phyloP scores from a whole-genome alignment of 139 green algal species.

The Haematococcus sp. region DNA sequence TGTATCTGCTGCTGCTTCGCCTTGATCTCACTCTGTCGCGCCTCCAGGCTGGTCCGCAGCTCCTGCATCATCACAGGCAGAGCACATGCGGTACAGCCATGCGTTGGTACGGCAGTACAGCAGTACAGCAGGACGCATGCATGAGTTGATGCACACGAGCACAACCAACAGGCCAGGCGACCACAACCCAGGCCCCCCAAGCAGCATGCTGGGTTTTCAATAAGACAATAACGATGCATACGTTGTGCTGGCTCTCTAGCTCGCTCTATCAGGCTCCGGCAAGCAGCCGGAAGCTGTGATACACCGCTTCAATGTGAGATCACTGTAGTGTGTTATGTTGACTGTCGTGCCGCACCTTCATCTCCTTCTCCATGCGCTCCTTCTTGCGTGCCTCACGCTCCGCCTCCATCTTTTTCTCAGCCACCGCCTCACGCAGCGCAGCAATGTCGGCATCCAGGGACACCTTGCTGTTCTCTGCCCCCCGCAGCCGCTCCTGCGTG shows the following conservation, averaged over 20 bases:
- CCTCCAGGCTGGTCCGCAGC: conserved; percentile 63
- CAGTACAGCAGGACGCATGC: no score
- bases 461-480: conserved; percentile 63
- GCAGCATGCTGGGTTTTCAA: not conserved
- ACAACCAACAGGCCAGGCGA: no score
- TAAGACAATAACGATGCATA: no score
- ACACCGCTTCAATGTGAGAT: not conserved
- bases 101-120: conserved; percentile 1
- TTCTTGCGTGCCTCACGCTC: conserved; percentile 73
- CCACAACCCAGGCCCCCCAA: no score
- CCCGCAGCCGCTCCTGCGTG: conserved; percentile 59
- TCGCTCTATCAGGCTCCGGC: no score
- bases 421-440: conserved; percentile 24
- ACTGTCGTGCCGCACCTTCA: no score
- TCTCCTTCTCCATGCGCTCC: conserved; percentile 76
- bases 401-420: conserved; percentile 67
- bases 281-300: not conserved
- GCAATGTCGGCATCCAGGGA: conserved; percentile 66
- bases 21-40: conserved; percentile 74
- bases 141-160: conserved; percentile 22
- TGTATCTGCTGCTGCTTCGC: conserved; percentile 57
- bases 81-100: not conserved
- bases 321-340: no score
- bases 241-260: no score
- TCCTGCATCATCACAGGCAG: conserved; percentile 49